Evolutionary conservation across 129 eudicot species (phyloP).

Genomic region (Helianthus tuberosus): DNA sequence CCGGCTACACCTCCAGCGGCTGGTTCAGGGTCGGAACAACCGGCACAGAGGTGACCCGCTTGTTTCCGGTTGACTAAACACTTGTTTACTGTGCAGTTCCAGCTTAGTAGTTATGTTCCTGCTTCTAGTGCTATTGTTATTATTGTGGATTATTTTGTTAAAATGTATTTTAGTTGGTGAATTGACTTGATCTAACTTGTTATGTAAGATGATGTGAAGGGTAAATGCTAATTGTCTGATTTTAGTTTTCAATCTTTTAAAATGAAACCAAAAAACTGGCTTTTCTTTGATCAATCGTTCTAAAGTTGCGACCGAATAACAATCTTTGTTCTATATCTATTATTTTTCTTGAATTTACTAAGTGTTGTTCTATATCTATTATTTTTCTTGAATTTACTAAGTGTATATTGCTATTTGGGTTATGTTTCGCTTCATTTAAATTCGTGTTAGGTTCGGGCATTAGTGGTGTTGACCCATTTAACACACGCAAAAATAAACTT

Average conservation of each 20-base stretch:
- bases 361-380: not conserved
- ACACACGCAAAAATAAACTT: no score
- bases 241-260: not conserved
- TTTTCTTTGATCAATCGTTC: not conserved
- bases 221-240: conserved; percentile 21
- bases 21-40: conserved; percentile 69
- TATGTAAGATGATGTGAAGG: conserved; percentile 37
- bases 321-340: not conserved
- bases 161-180: conserved; percentile 32
- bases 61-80: conserved; percentile 25
- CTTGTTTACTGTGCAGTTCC: conserved; percentile 34
- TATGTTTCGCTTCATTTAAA: no score
- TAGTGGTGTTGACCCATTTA: not conserved
- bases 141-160: not conserved
- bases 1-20: conserved; percentile 64
- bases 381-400: no score
- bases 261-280: conserved; percentile 10
- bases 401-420: no score
- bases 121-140: not conserved
- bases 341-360: no score
- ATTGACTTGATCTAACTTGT: conserved; percentile 42
- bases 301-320: not conserved
- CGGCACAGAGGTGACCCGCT: conserved; percentile 58
- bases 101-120: conserved; percentile 15
- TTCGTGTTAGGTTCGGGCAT: no score